These are phyloP conservation scores for Alternaria sp. DNA, from an alignment of 2,329 filamentous ascomycete species.

Conservation along the genomic window DNA sequence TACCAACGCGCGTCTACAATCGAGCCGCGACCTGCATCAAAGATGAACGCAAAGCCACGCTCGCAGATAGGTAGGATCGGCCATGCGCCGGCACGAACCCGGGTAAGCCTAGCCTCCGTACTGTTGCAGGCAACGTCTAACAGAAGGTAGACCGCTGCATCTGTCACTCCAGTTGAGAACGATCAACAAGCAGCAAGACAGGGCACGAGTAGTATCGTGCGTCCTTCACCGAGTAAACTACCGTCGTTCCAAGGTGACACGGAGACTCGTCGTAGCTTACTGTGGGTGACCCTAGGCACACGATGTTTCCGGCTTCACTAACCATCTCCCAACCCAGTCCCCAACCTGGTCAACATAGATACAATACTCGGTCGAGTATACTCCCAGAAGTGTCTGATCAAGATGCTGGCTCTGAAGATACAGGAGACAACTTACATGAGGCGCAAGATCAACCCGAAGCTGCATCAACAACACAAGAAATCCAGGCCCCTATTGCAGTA, in stretches of 20 bases:
- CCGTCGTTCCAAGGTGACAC: constrained; percentile 18
- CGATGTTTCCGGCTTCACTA: background rate
- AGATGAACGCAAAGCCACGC: constrained; percentile 28
- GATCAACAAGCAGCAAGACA: background rate
- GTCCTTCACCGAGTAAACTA: constrained; percentile 5
- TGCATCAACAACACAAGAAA: constrained; percentile 1
- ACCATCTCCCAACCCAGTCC: constrained; percentile 16
- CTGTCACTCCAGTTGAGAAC: background rate
- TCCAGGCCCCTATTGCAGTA: constrained; percentile 4
- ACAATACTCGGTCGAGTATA: constrained; percentile 20
- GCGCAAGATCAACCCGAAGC: background rate
- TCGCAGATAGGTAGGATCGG: constrained; percentile 22
- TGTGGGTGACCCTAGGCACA: constrained; percentile 12
- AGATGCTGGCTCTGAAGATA: constrained; percentile 3
- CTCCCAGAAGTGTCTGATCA: constrained; percentile 9
- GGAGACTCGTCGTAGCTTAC: constrained; percentile 38
- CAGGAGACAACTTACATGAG: background rate
- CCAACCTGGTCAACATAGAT: constrained; percentile 41
- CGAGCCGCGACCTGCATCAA: constrained; percentile 36
- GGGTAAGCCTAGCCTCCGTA: constrained; percentile 10
- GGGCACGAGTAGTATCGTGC: constrained; percentile 1
- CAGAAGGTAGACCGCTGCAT: constrained; percentile 12
- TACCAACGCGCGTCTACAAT: constrained; percentile 3
- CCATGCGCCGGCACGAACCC: constrained; percentile 12
- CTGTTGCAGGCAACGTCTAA: constrained; percentile 6